A percentile compares a stretch with the other conserved stretches of the same genome.
Evolutionary conservation across 1,139 yeast species (phyloP).

Genomic region (Geotrichum carabidarum): DNA sequence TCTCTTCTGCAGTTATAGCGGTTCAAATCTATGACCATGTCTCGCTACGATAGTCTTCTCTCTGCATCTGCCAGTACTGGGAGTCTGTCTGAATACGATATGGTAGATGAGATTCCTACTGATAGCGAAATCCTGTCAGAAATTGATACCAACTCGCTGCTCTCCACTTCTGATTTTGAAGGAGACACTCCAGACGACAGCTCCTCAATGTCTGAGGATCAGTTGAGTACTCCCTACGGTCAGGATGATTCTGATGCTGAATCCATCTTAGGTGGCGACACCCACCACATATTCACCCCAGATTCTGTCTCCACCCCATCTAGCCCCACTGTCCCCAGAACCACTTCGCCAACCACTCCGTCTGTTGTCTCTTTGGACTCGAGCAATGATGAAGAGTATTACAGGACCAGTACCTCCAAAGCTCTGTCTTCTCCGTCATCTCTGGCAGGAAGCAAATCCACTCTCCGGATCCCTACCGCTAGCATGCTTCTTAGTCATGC

Average conservation of each 20-base stretch:
- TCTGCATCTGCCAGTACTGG: neutral
- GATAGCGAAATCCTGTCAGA: neutral
- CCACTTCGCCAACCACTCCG: neutral
- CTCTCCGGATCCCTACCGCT: conserved; percentile 2
- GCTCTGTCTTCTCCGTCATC: neutral
- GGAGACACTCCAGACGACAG: conserved; percentile 1
- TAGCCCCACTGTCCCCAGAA: neutral
- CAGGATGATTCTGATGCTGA: neutral
- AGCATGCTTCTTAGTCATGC: neutral
- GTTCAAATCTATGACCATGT: neutral
- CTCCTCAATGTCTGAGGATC: neutral
- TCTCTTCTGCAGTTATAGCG: neutral
- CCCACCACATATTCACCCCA: neutral
- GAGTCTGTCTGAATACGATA: conserved; percentile 1
- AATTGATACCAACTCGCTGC: neutral
- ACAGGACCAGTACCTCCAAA: neutral
- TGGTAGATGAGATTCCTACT: neutral
- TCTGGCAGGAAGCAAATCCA: conserved; percentile 1
- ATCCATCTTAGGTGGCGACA: conserved; percentile 2
- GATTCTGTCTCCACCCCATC: neutral
- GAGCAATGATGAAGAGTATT: neutral
- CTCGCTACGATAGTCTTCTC: neutral
- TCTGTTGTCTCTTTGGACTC: neutral
- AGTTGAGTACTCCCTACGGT: neutral
- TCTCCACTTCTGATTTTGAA: neutral